Evolutionary conservation across 805 yeast species (phyloP).

Genomic region (Candida nitratophila): DNA sequence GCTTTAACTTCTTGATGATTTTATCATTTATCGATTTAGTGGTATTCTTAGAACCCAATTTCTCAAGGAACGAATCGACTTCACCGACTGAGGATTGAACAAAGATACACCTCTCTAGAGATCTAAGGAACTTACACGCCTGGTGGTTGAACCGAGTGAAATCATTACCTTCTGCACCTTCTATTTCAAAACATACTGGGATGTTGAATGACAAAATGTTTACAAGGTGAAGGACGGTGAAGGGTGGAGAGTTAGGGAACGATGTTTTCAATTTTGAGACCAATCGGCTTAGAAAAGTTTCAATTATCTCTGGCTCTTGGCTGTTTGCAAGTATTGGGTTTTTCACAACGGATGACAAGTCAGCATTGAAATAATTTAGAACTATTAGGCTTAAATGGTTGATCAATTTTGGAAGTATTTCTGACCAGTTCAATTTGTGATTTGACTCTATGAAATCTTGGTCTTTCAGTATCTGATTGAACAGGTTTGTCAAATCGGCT

Average conservation of each 20-base stretch:
- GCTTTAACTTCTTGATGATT: background rate
- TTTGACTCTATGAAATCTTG: conserved; percentile 10
- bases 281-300: conserved; percentile 8
- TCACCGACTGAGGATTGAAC: conserved; percentile 17
- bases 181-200: conserved; percentile 5
- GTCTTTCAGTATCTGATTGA: conserved; percentile 10
- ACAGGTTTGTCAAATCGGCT: background rate
- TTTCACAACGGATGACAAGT: conserved; percentile 6
- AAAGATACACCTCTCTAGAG: conserved; percentile 15
- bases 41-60: conserved; percentile 8
- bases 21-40: background rate
- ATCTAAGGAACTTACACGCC: conserved; percentile 18
- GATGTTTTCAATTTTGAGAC: conserved; percentile 3
- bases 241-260: conserved; percentile 23
- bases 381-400: conserved; percentile 7
- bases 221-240: conserved; percentile 18
- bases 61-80: conserved; percentile 10
- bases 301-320: conserved; percentile 8
- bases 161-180: background rate
- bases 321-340: conserved; percentile 7
- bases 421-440: conserved; percentile 11
- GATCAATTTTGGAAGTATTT: conserved; percentile 6
- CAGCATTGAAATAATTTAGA: conserved; percentile 10
- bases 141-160: background rate
- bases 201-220: conserved; percentile 9